A percentile compares a stretch with the other conserved stretches of the same genome.
These are phyloP conservation scores for Orbilia oligospora DNA, from an alignment of 2,329 filamentous ascomycete species.

Conservation along the genomic window DNA sequence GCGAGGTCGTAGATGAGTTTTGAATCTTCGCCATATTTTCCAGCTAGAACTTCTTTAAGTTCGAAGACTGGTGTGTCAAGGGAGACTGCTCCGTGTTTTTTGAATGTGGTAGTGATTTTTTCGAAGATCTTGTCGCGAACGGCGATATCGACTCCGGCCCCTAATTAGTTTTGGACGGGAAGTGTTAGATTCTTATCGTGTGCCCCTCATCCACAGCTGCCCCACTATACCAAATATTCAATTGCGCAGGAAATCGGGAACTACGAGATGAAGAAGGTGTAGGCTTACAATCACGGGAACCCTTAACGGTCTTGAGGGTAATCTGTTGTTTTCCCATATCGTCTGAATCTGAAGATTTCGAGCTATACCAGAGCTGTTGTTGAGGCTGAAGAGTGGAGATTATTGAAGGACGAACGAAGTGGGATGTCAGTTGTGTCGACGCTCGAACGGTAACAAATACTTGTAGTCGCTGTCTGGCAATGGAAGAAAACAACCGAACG, in stretches of 20 bases:
- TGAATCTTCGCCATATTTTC: conserved; percentile 92
- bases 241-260: not conserved
- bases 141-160: conserved; percentile 82
- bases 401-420: conserved; percentile 20
- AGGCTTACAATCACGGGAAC: conserved; percentile 57
- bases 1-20: conserved; percentile 92
- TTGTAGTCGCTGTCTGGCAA: conserved; percentile 28
- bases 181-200: conserved; percentile 50
- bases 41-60: conserved; percentile 85
- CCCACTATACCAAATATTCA: conserved; percentile 14
- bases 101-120: conserved; percentile 83
- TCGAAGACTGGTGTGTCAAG: conserved; percentile 90
- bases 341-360: conserved; percentile 34
- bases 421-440: conserved; percentile 34
- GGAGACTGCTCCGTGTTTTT: conserved; percentile 83
- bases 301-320: conserved; percentile 59
- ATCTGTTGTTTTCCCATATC: conserved; percentile 59
- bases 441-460: conserved; percentile 5
- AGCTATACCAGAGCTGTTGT: conserved; percentile 31
- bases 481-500: conserved; percentile 29
- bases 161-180: conserved; percentile 64
- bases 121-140: conserved; percentile 84
- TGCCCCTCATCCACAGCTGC: conserved; percentile 43
- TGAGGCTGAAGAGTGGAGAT: conserved; percentile 32
- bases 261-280: not conserved